Conservation (phyloP, 495 filamentous ascomycete genomes). For the Daldinia vernicosa region DNA sequence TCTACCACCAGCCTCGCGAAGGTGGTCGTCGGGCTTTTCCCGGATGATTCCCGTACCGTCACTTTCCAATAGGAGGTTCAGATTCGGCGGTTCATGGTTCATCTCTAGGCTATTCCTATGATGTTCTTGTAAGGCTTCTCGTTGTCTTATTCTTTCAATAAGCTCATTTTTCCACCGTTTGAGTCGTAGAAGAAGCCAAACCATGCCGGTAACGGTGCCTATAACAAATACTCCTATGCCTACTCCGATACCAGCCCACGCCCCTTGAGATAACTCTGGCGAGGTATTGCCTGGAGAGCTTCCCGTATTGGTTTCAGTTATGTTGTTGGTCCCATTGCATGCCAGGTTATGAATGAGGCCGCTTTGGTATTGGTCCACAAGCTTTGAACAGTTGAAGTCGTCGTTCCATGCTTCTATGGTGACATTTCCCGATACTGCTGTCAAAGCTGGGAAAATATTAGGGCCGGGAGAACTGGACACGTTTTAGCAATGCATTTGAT, state of each 20-base stretch:
- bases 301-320: neutral
- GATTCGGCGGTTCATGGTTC: neutral
- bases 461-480: neutral
- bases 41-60: neutral
- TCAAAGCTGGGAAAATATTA: neutral
- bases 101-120: neutral
- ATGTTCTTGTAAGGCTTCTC: neutral
- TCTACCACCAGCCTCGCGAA: neutral
- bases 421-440: neutral
- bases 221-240: neutral
- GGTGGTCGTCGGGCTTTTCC: neutral
- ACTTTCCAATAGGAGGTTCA: neutral
- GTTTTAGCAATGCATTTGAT: too few relatives aligned
- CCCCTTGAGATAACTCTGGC: neutral
- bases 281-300: too few relatives aligned
- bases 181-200: neutral
- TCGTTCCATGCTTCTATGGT: neutral
- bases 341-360: neutral
- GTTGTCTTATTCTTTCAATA: neutral
- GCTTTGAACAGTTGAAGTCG: neutral
- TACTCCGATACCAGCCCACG: neutral
- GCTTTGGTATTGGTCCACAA: neutral
- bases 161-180: neutral
- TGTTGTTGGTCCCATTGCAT: neutral
- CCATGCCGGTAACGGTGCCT: neutral